These are phyloP conservation scores for Ilex asprella DNA, from an alignment of 257 asterid species.

Conservation along the genomic window DNA sequence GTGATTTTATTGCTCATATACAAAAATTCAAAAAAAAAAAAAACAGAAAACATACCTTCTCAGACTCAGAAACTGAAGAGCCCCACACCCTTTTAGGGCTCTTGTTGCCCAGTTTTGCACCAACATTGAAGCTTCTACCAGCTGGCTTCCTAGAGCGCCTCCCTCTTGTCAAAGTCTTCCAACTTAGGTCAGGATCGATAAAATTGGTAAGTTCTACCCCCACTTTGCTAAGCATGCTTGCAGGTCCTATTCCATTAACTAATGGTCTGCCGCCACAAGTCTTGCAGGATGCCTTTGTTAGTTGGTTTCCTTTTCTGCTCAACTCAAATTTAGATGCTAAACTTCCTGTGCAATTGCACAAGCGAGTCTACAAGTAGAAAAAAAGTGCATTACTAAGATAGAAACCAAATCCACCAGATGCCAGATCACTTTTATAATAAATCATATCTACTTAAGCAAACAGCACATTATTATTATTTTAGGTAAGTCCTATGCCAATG, in stretches of 20 bases:
- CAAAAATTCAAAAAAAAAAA: not conserved
- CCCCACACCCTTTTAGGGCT: conserved; percentile 76
- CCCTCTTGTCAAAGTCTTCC: conserved; percentile 71
- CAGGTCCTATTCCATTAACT: conserved; percentile 43
- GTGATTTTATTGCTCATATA: not conserved
- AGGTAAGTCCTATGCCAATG: too few relatives aligned
- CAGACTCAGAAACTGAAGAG: conserved; percentile 64
- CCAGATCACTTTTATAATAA: too few relatives aligned
- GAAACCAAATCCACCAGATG: not conserved
- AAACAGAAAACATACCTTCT: conserved; percentile 39
- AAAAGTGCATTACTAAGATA: not conserved
- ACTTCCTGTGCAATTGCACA: conserved; percentile 27
- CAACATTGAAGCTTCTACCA: conserved; percentile 43
- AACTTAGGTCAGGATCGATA: conserved; percentile 39
- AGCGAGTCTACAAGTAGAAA: conserved; percentile 1
- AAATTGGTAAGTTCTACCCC: conserved; percentile 50
- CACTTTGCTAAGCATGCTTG: conserved; percentile 41
- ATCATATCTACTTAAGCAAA: too few relatives aligned
- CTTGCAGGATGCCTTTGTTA: conserved; percentile 17
- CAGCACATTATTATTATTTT: too few relatives aligned
- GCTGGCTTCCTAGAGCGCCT: conserved; percentile 56
- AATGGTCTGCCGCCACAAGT: conserved; percentile 27
- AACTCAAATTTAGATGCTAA: conserved; percentile 13
- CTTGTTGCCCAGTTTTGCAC: conserved; percentile 25
- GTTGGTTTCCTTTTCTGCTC: conserved; percentile 17